These are phyloP conservation scores for Boletus rubropictus DNA, from an alignment of 768 basidiomycete genomes.

Conservation along the genomic window DNA sequence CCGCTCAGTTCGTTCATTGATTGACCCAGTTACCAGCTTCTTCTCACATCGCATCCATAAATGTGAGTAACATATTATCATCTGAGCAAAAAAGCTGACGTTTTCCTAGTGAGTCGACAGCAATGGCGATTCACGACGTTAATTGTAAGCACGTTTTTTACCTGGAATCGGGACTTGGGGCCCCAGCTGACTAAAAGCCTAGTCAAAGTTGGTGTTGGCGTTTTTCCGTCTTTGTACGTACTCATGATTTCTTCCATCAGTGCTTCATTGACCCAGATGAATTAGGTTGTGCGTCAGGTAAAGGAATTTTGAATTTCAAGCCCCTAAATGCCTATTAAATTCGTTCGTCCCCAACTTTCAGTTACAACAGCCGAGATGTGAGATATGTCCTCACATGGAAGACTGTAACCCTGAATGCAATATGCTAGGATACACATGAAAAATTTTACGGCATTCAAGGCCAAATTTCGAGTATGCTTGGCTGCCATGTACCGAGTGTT, in stretches of 20 bases:
- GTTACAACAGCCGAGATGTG: constrained; percentile 30
- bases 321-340: constrained; percentile 11
- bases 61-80: neutral
- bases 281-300: constrained; percentile 35
- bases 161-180: neutral
- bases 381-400: neutral
- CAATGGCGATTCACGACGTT: constrained; percentile 30
- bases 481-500: neutral
- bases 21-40: neutral
- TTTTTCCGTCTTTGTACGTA: constrained; percentile 30
- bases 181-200: neutral
- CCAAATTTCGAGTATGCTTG: constrained; percentile 17
- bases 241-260: neutral
- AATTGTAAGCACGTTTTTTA: constrained; percentile 27
- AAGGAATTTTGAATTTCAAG: neutral
- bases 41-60: constrained; percentile 14
- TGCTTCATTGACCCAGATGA: neutral
- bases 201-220: constrained; percentile 24
- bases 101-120: constrained; percentile 22
- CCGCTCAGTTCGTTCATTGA: neutral
- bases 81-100: neutral
- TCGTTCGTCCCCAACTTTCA: constrained; percentile 13
- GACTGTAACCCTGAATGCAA: neutral
- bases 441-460: constrained; percentile 23
- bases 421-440: constrained; percentile 22